A percentile compares a stretch with the other conserved stretches of the same genome.
Evolutionary conservation across 148 eudicot genomes (phyloP).

Genomic region (Rhododendron vialii): DNA sequence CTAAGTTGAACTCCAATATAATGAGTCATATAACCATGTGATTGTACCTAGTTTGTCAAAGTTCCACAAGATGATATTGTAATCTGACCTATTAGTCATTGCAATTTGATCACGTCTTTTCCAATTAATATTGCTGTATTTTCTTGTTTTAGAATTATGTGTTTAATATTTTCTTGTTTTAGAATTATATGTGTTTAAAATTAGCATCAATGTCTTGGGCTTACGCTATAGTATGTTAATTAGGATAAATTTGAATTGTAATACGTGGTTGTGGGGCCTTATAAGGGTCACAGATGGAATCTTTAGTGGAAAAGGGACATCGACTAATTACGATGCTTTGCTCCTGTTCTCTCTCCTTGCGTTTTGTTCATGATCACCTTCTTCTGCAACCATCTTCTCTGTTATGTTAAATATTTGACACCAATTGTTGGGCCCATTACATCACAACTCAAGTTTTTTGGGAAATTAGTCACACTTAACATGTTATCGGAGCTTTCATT

Average conservation of each 20-base stretch:
- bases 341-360: too few relatives aligned
- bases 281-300: not conserved
- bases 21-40: not conserved
- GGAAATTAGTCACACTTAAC: not conserved
- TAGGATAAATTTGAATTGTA: not conserved
- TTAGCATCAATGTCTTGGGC: not conserved
- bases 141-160: not conserved
- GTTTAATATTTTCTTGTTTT: not conserved
- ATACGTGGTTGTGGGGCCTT: not conserved
- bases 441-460: not conserved
- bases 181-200: not conserved
- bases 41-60: not conserved
- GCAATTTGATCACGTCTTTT: not conserved
- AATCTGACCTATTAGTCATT: not conserved
- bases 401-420: not conserved
- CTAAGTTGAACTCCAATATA: not conserved
- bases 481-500: not conserved
- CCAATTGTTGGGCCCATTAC: not conserved
- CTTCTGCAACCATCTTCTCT: not conserved
- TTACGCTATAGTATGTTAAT: not conserved
- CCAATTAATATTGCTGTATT: not conserved
- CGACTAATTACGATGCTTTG: not conserved
- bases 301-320: not conserved
- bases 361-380: not conserved
- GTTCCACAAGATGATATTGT: not conserved